Percentiles rank a stretch among this genome's conserved stretches.
phyloP scores from a whole-genome alignment of 2,329 filamentous ascomycete genomes.

The Fusarium redolens region DNA sequence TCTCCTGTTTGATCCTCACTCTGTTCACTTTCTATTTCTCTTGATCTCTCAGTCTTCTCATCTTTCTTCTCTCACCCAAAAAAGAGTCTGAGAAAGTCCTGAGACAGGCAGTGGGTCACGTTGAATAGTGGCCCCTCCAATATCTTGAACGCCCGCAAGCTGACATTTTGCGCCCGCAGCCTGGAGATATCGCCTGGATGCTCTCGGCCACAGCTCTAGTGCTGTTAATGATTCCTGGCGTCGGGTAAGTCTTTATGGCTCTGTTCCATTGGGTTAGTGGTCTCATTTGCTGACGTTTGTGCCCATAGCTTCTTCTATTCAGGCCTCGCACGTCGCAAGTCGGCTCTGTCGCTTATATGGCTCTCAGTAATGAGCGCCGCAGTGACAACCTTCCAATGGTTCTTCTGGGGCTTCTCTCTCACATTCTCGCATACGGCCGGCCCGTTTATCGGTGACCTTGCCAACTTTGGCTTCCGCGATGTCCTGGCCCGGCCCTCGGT shows the following conservation, averaged over 20 bases:
- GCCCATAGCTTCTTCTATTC: constrained; percentile 83
- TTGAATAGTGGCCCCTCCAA: constrained; percentile 15
- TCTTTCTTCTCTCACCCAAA: neutral
- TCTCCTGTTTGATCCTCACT: neutral
- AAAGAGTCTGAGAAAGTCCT: constrained; percentile 2
- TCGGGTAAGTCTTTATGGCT: constrained; percentile 65
- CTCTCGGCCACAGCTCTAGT: constrained; percentile 85
- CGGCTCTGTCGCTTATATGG: constrained; percentile 90
- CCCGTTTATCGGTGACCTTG: constrained; percentile 80
- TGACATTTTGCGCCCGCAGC: constrained; percentile 54
- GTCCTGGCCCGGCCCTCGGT: constrained; percentile 82
- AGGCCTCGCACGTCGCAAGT: constrained; percentile 88
- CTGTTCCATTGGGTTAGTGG: neutral
- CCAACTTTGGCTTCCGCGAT: constrained; percentile 82
- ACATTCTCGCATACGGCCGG: constrained; percentile 83
- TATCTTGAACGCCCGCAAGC: constrained; percentile 38
- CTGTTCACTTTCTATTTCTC: neutral
- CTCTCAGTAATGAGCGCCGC: constrained; percentile 88
- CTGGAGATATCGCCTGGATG: constrained; percentile 88
- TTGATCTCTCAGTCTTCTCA: constrained; percentile 8
- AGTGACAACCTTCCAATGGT: constrained; percentile 91
- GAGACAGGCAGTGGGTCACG: constrained; percentile 25
- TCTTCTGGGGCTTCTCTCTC: constrained; percentile 90
- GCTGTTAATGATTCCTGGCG: constrained; percentile 91
- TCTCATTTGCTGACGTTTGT: constrained; percentile 15